Base-by-base conservation (phyloP, 176 grass and related monocot genomes). In the Phragmites australis region DNA sequence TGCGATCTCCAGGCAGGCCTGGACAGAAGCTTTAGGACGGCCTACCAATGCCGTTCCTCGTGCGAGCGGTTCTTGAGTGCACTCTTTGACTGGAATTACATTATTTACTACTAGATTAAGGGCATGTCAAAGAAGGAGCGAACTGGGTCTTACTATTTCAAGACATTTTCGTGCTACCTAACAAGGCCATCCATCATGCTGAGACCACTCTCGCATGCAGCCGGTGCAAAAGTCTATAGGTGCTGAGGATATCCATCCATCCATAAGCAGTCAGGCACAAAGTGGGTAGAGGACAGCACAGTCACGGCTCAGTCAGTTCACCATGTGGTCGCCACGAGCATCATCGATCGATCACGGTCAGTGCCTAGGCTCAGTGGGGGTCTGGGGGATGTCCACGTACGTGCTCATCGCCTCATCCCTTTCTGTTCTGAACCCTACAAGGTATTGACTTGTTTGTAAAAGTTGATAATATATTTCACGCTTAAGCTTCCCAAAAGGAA, bases 241-340 rank as follows among this genome's bases (percentile, higher is more conserved):
- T 26, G 31, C 45, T 23, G 30, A 86, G 78, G 69, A 84, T 84
- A 89, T 85, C 82, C 39, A 63, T 63, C 72, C 50, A 29, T 82
- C 81, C 48, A n/a, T 27, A 67, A 40, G 11, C 31, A 25, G 32
- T 40, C 34, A 12, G 18, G 22, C 42, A 59, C 48, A 59, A 74
- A 86, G 59, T 16, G 11, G 45, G 37, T 27, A 85, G 71, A 79
- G 70, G 79, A 83, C 88, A 87, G 26, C 59, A 74, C 74, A 83
- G 80, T 77, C 56, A 54, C 31, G 0, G 17, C n/a, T 51, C 46
- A n/a, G 60, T 65, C 65, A 44, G 44, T 12, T 84, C 68, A 71
- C 25, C 81, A 80, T 88, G 87, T 88, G 75, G 75, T 84, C 43
- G 87, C 78, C 82, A 77, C 77, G 26, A 84, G 75, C 50, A 69